Evolutionary conservation across 352 stramenopile species (phyloP), one percentile per base, ranked within the genome.

Genomic region (Pythium sukuiense): DNA sequence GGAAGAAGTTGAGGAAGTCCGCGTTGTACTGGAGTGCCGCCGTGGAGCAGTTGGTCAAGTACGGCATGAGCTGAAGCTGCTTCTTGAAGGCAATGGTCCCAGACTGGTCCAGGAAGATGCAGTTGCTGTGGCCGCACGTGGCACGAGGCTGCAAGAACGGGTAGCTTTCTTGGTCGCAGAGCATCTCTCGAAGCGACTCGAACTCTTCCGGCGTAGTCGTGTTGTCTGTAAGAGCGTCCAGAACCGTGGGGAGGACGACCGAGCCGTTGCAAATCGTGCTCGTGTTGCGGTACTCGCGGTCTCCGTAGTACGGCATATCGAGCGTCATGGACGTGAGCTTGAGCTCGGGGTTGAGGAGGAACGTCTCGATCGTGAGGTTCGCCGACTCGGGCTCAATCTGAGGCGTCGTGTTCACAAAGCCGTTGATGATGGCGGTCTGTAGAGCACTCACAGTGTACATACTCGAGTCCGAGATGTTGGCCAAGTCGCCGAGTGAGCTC

Each of bases 101-200:
- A 11, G 58, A 71, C 6, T 67, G 50, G 33, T 71, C 64, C 24
- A 55, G 29, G 45, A 67, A 71, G 20, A 71, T 32, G 29, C 64
- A 71, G 16, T 27, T 67, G 2, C 29, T 29, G 2, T 52, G 8
- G 3, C 64, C 59, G 41, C 64, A 71, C 6, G 1, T 37, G 16
- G 68, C 35, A 2, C 45, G 41, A 7, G 61, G 65, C 18, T 52
- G 54, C 12, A 57, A 70, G 45, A 76, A 80, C 7, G 72, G 49
- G 46, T 80, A 80, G 59, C 63, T 37, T 9, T 72, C 9, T 58
- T 68, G 5, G 74, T 63, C 39, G 69, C 67, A 29, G 6, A 72
- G 72, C 63, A 68, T 1, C 1, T 27, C 14, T 5, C 32, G 39
- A 2, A 20, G 20, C 8, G 4, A 30, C 9, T 63, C 13, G 2